These are phyloP conservation scores for Fusarium lateritium DNA, from an alignment of 2,329 filamentous ascomycete genomes.

Conservation along the genomic window DNA sequence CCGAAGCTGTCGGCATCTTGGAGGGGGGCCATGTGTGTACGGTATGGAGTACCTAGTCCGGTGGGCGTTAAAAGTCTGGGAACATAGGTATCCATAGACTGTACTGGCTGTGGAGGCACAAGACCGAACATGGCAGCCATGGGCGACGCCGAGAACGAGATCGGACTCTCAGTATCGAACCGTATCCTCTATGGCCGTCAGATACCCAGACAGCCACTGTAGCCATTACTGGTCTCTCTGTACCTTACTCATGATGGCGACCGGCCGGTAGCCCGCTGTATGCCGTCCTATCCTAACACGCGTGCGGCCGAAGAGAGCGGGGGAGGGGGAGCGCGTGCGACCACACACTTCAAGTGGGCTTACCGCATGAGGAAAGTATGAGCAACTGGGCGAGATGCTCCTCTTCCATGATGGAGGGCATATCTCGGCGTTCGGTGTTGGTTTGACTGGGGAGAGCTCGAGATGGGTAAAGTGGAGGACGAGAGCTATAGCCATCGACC, in stretches of 20 bases:
- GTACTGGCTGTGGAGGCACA: constrained; percentile 4
- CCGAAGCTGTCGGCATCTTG: constrained; percentile 47
- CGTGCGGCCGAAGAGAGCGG: constrained; percentile 28
- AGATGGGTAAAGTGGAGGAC: constrained; percentile 24
- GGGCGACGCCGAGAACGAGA: constrained; percentile 4
- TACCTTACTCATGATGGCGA: constrained; percentile 17
- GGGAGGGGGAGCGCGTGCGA: constrained; percentile 36
- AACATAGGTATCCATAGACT: constrained; percentile 19
- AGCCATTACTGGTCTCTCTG: constrained; percentile 1
- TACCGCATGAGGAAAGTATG: constrained; percentile 47
- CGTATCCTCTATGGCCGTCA: background rate
- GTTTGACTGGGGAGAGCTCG: constrained; percentile 22
- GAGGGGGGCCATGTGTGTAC: constrained; percentile 18
- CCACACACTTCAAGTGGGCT: constrained; percentile 35
- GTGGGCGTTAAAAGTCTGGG: constrained; percentile 26
- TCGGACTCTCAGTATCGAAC: constrained; percentile 21
- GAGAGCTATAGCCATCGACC: constrained; percentile 12
- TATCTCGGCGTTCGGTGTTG: constrained; percentile 52
- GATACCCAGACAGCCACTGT: constrained; percentile 11
- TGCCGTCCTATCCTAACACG: constrained; percentile 26
- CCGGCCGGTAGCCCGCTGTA: constrained; percentile 35
- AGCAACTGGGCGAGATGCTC: constrained; percentile 15
- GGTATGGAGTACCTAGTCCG: constrained; percentile 16
- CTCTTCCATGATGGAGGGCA: constrained; percentile 39
- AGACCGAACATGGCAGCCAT: constrained; percentile 17